Percentiles rank a stretch among this genome's conserved stretches.
Evolutionary conservation across 345 rosid species (phyloP).

Genomic region (Eucalyptus curtisii): DNA sequence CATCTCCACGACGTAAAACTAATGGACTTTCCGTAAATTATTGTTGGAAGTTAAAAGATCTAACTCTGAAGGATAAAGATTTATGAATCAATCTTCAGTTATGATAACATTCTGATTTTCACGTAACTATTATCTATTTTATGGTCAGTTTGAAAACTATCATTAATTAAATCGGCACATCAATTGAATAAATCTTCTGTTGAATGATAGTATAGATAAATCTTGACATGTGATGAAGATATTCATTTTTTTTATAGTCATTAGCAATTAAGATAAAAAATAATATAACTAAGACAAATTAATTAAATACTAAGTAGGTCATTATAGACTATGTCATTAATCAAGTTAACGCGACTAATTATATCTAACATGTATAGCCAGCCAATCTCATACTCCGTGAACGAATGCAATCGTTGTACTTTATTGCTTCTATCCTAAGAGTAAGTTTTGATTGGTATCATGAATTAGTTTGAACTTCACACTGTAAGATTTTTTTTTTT

Average conservation of each 20-base stretch:
- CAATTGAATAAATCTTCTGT: background rate
- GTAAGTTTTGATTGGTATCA: too few species aligned
- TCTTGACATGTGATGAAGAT: background rate
- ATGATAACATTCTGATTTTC: background rate
- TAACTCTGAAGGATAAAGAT: background rate
- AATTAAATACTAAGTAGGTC: background rate
- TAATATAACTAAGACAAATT: background rate
- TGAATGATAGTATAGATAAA: background rate
- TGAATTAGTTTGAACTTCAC: too few species aligned
- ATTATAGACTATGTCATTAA: background rate
- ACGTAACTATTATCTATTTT: background rate
- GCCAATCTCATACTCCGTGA: too few species aligned
- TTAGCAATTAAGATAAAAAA: background rate
- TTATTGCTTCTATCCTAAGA: too few species aligned
- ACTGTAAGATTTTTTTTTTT: too few species aligned
- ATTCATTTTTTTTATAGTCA: background rate
- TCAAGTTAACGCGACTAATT: background rate
- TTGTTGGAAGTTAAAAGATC: background rate
- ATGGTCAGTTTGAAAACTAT: background rate
- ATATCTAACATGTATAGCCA: background rate
- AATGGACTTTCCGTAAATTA: too few species aligned
- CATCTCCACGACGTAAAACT: too few species aligned
- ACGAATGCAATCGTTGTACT: too few species aligned
- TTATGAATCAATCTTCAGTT: background rate
- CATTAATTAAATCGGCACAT: background rate